phyloP scores from a whole-genome alignment of 2,329 filamentous ascomycete genomes.

The Albophoma yamanashiensis region DNA sequence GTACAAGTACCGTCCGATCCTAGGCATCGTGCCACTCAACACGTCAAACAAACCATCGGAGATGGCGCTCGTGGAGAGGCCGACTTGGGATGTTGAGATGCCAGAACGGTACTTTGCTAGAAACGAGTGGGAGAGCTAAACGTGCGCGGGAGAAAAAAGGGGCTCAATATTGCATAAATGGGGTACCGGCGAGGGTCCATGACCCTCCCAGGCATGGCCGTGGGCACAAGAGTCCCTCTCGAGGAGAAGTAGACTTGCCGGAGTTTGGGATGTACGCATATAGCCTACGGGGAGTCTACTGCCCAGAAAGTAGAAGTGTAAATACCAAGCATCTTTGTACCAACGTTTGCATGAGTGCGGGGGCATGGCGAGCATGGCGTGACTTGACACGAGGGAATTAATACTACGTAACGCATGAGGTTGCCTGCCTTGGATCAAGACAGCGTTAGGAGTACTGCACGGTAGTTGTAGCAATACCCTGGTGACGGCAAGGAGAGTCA shows the following conservation, averaged over 20 bases:
- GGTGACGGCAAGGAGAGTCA: neutral
- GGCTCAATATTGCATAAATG: neutral
- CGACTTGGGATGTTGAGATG: slow-evolving; percentile 71
- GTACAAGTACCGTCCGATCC: slow-evolving; percentile 87
- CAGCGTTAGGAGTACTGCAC: neutral
- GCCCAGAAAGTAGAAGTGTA: neutral
- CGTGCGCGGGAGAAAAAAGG: neutral
- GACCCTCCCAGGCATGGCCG: neutral
- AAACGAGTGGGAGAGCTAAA: slow-evolving; percentile 36
- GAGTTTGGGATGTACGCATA: neutral
- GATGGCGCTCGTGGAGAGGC: slow-evolving; percentile 80
- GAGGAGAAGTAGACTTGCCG: neutral
- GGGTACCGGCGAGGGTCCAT: neutral
- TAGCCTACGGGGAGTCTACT: neutral
- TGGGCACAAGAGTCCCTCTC: neutral
- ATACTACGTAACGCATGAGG: neutral
- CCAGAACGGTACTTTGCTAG: slow-evolving; percentile 59
- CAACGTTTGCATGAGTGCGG: neutral
- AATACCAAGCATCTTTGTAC: neutral
- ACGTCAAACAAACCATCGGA: slow-evolving; percentile 44
- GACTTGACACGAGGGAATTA: neutral
- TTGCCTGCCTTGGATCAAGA: neutral
- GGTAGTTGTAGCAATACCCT: neutral
- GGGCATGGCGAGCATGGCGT: neutral
- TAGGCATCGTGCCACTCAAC: slow-evolving; percentile 52